Evolutionary conservation across 2,329 filamentous ascomycete species (phyloP).

Genomic region (Aspergillus costaricaensis): DNA sequence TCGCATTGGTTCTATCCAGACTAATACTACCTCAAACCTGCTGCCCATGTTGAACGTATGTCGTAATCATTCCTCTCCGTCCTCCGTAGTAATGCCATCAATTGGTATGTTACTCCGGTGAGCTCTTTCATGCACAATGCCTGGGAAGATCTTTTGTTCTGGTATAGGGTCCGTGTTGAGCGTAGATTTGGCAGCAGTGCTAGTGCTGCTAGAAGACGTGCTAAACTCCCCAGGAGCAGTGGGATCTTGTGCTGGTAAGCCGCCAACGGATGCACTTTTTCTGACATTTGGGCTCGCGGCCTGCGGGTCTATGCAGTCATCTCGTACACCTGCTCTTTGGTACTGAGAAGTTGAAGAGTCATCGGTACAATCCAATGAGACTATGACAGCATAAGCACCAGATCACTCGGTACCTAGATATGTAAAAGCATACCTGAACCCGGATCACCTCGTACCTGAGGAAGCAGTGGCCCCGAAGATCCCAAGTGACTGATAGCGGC

Average conservation of each 20-base stretch:
- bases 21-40: not conserved
- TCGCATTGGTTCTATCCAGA: not conserved
- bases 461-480: not conserved
- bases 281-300: not conserved
- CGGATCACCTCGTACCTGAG: not conserved
- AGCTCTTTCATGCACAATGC: conserved; percentile 43
- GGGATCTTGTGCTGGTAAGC: not conserved
- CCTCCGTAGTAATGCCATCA: conserved; percentile 3
- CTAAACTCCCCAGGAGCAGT: not conserved
- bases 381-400: not conserved
- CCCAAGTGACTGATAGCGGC: not conserved
- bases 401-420: not conserved
- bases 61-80: conserved; percentile 1
- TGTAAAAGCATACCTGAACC: not conserved
- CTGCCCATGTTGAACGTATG: not conserved
- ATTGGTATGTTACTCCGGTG: conserved; percentile 29
- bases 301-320: not conserved
- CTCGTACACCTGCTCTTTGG: not conserved
- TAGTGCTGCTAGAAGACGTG: not conserved
- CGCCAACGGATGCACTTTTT: not conserved
- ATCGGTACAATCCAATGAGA: not conserved
- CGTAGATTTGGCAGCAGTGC: conserved; percentile 7
- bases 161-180: conserved; percentile 22
- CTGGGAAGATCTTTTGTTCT: conserved; percentile 47
- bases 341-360: not conserved